Percentiles rank a stretch among this genome's conserved stretches.
Evolutionary conservation across 2,329 filamentous ascomycete species (phyloP).

Genomic region (Sporothrix curviconia): DNA sequence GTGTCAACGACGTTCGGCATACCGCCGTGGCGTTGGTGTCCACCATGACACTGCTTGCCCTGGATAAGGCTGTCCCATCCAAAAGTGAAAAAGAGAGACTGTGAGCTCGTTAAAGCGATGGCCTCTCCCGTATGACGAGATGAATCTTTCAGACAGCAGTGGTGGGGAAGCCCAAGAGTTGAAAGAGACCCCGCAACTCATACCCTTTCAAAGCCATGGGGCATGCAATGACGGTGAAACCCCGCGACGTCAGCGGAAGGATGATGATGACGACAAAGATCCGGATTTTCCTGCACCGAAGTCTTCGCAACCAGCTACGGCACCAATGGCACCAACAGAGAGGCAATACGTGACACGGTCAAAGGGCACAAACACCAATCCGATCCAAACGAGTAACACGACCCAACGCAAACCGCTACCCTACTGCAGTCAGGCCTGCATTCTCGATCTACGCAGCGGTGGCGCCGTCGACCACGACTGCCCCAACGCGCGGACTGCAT

Average conservation of each 20-base stretch:
- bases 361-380: background rate
- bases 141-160: background rate
- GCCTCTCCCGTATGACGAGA: background rate
- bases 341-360: background rate
- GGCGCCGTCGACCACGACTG: slow-evolving; percentile 6
- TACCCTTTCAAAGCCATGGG: background rate
- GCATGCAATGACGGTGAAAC: background rate
- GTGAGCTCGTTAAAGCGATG: background rate
- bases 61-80: background rate
- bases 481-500: slow-evolving; percentile 4
- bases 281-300: background rate
- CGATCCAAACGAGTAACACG: background rate
- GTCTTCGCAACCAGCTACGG: background rate
- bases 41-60: slow-evolving; percentile 1
- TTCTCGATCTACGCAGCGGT: slow-evolving; percentile 1
- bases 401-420: background rate
- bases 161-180: background rate
- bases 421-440: slow-evolving; percentile 12
- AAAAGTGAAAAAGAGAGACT: slow-evolving; percentile 6
- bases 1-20: background rate
- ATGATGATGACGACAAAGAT: background rate
- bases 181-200: background rate
- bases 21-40: slow-evolving; percentile 4
- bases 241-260: background rate
- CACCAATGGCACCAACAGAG: background rate